These are phyloP conservation scores for Luvunga scandens DNA, from an alignment of 345 rosid genomes.

Conservation along the genomic window DNA sequence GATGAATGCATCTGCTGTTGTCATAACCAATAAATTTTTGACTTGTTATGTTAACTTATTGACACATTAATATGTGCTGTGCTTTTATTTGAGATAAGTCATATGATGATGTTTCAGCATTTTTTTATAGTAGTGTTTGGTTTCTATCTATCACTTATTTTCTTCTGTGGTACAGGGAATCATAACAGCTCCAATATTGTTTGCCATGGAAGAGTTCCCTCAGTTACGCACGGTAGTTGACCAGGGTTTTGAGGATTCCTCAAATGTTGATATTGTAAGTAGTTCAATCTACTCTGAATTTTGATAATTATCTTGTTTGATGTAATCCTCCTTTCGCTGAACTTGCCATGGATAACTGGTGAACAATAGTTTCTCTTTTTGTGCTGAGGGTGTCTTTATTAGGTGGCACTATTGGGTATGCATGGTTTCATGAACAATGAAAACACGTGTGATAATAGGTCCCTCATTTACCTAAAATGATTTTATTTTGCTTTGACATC, in stretches of 20 bases:
- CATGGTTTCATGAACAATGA: neutral
- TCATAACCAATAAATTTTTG: no score
- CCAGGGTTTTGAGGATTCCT: constrained; percentile 62
- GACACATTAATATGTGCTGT: neutral
- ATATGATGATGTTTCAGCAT: neutral
- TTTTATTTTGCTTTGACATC: neutral
- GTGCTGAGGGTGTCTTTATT: neutral
- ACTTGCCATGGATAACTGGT: neutral
- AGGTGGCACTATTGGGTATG: neutral
- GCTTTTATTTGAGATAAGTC: neutral
- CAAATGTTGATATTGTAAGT: constrained; percentile 64
- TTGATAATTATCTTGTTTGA: neutral
- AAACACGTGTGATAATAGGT: neutral
- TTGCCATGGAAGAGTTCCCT: constrained; percentile 92
- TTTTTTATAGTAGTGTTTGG: neutral
- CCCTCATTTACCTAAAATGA: neutral
- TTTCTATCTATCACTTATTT: neutral
- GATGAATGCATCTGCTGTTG: no score
- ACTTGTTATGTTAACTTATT: no score
- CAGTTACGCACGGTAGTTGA: constrained; percentile 58
- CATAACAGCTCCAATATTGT: constrained; percentile 80
- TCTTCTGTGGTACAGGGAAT: constrained; percentile 47
- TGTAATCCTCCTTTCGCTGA: neutral
- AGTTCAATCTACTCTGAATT: neutral
- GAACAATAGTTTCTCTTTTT: neutral